Conservation (phyloP, 1,284 basidiomycete genomes). For the Pseudozyma pruni region DNA sequence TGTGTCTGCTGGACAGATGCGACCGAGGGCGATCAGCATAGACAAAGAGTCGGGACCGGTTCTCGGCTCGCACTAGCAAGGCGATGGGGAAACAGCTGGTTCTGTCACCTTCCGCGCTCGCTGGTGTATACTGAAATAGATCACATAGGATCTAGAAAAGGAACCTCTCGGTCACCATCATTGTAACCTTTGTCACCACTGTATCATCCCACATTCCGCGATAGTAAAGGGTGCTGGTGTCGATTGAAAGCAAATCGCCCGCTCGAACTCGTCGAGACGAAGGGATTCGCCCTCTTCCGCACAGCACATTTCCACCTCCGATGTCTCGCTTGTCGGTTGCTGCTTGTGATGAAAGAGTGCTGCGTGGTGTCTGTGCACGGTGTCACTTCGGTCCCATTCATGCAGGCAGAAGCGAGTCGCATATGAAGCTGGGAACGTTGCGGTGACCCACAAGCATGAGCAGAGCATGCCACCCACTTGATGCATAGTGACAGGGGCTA, state of each 20-base stretch:
- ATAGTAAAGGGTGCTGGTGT: not conserved
- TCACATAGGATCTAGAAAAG: not conserved
- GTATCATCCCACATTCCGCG: not conserved
- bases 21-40: not conserved
- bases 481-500: no score
- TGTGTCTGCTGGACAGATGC: constrained; percentile 16
- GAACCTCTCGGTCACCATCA: constrained; percentile 7
- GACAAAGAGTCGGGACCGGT: not conserved
- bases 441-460: no score
- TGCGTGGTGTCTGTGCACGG: no score
- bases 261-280: constrained; percentile 9
- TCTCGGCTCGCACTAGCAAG: not conserved
- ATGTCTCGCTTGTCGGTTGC: no score
- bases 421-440: no score
- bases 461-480: no score
- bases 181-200: constrained; percentile 10
- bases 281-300: constrained; percentile 6
- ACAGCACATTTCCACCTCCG: not conserved
- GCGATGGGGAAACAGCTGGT: not conserved
- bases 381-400: no score
- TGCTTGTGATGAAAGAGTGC: no score
- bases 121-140: not conserved
- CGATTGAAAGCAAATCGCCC: constrained; percentile 10
- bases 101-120: not conserved
- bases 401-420: no score